These are phyloP conservation scores for Cinchona pubescens DNA, from an alignment of 257 asterid species.

Conservation along the genomic window DNA sequence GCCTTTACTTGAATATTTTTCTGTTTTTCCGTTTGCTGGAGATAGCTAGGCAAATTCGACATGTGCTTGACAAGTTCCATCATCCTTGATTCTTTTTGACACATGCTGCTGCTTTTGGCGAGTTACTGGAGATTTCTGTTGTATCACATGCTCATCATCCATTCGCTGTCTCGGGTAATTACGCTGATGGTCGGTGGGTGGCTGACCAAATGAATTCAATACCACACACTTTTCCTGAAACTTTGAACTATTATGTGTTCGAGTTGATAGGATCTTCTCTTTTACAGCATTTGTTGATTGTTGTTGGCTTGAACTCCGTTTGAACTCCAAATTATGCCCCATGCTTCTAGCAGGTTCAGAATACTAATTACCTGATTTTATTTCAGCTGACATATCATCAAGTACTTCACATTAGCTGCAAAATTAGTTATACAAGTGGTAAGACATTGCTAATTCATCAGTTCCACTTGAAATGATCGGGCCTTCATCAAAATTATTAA, in stretches of 20 bases:
- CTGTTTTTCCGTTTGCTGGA: conserved; percentile 60
- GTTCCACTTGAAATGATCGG: not conserved
- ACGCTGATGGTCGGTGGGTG: conserved; percentile 29
- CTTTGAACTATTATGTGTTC: conserved; percentile 22
- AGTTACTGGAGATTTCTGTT: conserved; percentile 32
- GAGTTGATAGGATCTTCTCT: conserved; percentile 31
- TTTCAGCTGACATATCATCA: conserved; percentile 28
- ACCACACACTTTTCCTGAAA: conserved; percentile 29
- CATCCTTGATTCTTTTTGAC: conserved; percentile 38
- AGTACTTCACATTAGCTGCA: conserved; percentile 23
- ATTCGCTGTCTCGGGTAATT: conserved; percentile 27
- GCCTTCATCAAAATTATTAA: not conserved
- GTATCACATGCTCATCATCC: conserved; percentile 28
- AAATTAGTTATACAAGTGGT: not conserved
- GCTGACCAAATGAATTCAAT: conserved; percentile 42
- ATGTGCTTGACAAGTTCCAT: conserved; percentile 87
- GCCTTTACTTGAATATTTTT: conserved; percentile 71
- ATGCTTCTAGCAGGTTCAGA: conserved; percentile 32
- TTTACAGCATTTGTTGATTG: conserved; percentile 21
- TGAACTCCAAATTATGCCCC: conserved; percentile 36
- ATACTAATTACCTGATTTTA: conserved; percentile 29
- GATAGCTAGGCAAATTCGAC: conserved; percentile 86
- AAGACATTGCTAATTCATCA: not conserved
- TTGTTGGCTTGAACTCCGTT: conserved; percentile 27
- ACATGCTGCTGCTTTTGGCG: conserved; percentile 27